Conservation (phyloP, 495 filamentous ascomycete genomes). For the Penicillium riverlandense region DNA sequence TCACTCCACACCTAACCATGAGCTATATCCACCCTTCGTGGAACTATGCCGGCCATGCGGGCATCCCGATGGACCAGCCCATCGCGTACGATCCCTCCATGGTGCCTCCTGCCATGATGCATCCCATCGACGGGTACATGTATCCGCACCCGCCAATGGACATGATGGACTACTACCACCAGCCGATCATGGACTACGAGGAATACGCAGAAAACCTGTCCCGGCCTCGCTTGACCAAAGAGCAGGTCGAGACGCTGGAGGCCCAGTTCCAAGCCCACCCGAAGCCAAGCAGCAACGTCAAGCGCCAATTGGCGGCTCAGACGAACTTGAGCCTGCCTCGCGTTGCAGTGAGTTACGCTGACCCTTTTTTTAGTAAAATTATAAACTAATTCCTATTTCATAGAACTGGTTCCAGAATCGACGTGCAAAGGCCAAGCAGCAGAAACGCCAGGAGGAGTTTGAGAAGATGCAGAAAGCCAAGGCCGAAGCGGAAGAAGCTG, state of each 20-base stretch:
- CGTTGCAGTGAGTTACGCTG: conserved; percentile 58
- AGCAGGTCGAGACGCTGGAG: conserved; percentile 73
- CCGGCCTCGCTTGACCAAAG: conserved; percentile 67
- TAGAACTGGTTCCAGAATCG: conserved; percentile 94
- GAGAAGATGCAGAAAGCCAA: conserved; percentile 50
- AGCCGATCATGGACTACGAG: conserved; percentile 44
- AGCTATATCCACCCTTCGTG: conserved; percentile 41
- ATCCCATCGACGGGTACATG: conserved; percentile 37
- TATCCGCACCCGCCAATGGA: conserved; percentile 38
- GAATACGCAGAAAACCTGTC: conserved; percentile 46
- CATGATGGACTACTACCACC: conserved; percentile 41
- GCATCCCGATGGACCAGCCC: conserved; percentile 33
- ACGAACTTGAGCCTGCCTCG: conserved; percentile 67
- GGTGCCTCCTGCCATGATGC: conserved; percentile 36
- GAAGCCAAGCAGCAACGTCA: conserved; percentile 70
- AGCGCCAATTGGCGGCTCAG: conserved; percentile 64
- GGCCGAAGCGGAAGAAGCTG: conserved; percentile 36
- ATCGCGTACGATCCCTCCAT: conserved; percentile 34
- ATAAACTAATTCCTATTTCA: conserved; percentile 4
- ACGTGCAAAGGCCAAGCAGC: conserved; percentile 74
- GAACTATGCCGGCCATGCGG: conserved; percentile 29
- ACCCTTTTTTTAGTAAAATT: background rate
- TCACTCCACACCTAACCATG: conserved; percentile 18
- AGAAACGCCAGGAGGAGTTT: conserved; percentile 63
- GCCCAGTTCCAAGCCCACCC: conserved; percentile 66